Evolutionary conservation across 441 rosid species (phyloP).

Genomic region (Euphorbia schlechtendalii): DNA sequence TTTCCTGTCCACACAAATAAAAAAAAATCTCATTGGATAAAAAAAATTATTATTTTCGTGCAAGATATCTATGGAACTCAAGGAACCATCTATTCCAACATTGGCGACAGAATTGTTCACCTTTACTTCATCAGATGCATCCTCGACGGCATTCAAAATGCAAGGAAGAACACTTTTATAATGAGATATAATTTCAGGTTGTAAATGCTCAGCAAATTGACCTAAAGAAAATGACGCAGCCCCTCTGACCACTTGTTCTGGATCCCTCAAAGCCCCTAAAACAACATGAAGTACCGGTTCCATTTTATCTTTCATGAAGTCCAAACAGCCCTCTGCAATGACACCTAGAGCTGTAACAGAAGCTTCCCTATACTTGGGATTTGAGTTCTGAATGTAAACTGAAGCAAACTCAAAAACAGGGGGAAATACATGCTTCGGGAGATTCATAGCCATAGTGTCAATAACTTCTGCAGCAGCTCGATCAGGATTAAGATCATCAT

Average conservation of each 20-base stretch:
- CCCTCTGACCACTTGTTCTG: slow-evolving; percentile 96
- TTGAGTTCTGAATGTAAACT: slow-evolving; percentile 53
- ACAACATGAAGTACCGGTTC: slow-evolving; percentile 80
- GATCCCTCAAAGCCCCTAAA: slow-evolving; percentile 80
- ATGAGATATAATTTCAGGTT: slow-evolving; percentile 87
- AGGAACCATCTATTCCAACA: no score
- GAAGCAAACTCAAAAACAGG: slow-evolving; percentile 89
- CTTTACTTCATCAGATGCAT: slow-evolving; percentile 96
- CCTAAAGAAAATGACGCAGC: slow-evolving; percentile 99
- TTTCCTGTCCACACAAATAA: slow-evolving; percentile 50
- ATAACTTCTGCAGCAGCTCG: slow-evolving; percentile 99
- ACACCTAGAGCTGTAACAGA: slow-evolving; percentile 93
- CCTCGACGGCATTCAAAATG: slow-evolving; percentile 87
- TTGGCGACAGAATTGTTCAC: slow-evolving; percentile 28
- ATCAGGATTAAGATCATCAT: slow-evolving; percentile 98
- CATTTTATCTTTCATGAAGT: slow-evolving; percentile 73
- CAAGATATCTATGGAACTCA: background rate
- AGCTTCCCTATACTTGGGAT: slow-evolving; percentile 93
- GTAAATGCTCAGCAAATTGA: slow-evolving; percentile 96
- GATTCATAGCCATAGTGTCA: slow-evolving; percentile 91
- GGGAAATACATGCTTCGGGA: slow-evolving; percentile 76
- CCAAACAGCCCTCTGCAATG: slow-evolving; percentile 91
- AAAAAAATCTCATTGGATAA: background rate
- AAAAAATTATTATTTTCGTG: background rate
- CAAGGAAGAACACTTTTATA: slow-evolving; percentile 88